Conservation (phyloP, 495 filamentous ascomycete genomes). For the Lasiosphaeria ovina region DNA sequence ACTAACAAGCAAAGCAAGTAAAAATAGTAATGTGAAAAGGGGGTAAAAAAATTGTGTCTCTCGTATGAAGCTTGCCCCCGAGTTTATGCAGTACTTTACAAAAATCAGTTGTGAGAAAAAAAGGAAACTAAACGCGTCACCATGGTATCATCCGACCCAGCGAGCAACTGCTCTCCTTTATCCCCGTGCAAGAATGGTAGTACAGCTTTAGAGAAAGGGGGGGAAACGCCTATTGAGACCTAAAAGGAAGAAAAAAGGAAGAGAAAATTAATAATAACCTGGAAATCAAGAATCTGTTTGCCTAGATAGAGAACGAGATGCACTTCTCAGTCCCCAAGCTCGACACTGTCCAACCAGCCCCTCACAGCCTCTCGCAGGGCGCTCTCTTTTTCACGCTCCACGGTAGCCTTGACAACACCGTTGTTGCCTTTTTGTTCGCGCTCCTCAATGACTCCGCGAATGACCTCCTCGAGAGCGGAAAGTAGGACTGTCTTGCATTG, state of each 20-base stretch:
- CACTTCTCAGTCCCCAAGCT: constrained; percentile 27
- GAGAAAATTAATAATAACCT: neutral
- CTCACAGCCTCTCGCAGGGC: constrained; percentile 41
- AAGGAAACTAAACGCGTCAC: neutral
- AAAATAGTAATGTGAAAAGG: no score
- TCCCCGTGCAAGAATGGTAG: no score
- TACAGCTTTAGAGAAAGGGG: no score
- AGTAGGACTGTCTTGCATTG: constrained; percentile 49
- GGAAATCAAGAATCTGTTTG: neutral
- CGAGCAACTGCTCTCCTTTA: no score
- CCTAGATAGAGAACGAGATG: neutral
- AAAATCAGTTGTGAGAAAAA: neutral
- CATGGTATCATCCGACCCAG: no score
- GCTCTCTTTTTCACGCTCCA: constrained; percentile 35
- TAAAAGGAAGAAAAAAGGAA: neutral
- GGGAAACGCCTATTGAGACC: neutral
- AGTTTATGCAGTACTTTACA: neutral
- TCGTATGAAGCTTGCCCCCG: neutral
- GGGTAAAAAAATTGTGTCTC: no score
- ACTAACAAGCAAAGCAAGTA: no score
- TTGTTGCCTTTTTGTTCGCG: constrained; percentile 24
- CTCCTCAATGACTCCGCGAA: constrained; percentile 43
- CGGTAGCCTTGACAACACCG: constrained; percentile 12
- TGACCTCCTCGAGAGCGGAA: constrained; percentile 47
- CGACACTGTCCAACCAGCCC: constrained; percentile 44